phyloP scores from a whole-genome alignment of 2,329 filamentous ascomycete genomes.

The Trichophyton benhamiae region DNA sequence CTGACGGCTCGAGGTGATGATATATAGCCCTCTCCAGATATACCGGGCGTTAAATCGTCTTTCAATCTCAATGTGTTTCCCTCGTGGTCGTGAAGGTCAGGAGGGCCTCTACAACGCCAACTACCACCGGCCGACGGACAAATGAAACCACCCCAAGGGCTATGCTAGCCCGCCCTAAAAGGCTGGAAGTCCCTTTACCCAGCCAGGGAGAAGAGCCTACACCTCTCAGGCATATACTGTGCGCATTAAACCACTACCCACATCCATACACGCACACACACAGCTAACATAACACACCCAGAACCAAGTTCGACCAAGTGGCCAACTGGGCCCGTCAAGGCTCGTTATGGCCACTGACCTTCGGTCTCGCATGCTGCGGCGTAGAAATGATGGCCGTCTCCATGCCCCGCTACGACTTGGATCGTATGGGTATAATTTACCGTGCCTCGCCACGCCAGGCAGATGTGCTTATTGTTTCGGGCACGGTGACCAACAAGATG shows the following conservation, averaged over 20 bases:
- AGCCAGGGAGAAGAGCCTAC: slow-evolving; percentile 1
- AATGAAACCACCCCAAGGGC: neutral
- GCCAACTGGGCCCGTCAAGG: slow-evolving; percentile 75
- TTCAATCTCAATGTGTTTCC: neutral
- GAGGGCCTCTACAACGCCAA: neutral
- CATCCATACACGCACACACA: neutral
- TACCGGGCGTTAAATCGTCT: neutral
- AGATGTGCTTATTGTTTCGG: slow-evolving; percentile 88
- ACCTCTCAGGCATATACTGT: neutral
- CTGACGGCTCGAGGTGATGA: neutral
- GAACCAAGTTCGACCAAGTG: slow-evolving; percentile 65
- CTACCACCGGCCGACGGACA: neutral
- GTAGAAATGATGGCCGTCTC: slow-evolving; percentile 90
- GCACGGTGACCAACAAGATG: slow-evolving; percentile 94
- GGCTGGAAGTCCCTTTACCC: neutral
- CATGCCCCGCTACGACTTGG: slow-evolving; percentile 78
- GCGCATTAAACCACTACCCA: neutral
- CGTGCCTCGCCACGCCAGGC: slow-evolving; percentile 76
- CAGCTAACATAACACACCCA: slow-evolving; percentile 22
- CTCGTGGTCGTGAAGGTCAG: neutral
- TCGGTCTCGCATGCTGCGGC: slow-evolving; percentile 78
- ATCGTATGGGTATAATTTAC: slow-evolving; percentile 82
- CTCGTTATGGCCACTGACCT: slow-evolving; percentile 80
- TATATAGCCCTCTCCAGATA: neutral
- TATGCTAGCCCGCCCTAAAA: neutral